Base-by-base conservation (phyloP, 257 asterid species). In the Solanum bulbocastanum region DNA sequence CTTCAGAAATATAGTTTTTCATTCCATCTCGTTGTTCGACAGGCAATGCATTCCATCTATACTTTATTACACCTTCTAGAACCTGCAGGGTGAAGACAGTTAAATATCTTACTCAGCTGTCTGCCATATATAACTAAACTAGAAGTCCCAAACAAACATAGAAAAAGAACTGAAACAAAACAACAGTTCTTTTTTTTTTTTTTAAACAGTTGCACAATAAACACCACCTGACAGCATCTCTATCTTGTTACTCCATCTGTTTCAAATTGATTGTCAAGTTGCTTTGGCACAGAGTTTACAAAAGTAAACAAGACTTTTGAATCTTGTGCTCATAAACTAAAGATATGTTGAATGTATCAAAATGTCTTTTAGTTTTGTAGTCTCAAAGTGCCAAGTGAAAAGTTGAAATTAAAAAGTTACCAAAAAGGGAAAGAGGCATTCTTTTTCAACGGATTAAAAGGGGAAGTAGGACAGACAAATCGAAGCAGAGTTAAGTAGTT, bases 1-100 rank as follows among this genome's bases (percentile, higher is more conserved):
- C 98, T 71, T 97, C 99, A 91, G 99, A 97, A 84, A 97, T 97
- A 92, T 96, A 97, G 88, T 97, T 97, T 87, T 97, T 97, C 99
- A 97, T 96, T 91, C 99, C 99, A 92, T 95, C 99, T 86, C 99
- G 92, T 91, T 97, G 99, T 88, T 95, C 99, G 82, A 91, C 96
- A 6, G 99, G 99, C 90, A 97, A 92, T 12, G 99, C 99, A 89
- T 97, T 97, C 99, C 99, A 97, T 91, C 98, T 94, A 76, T 97
- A 97, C 93, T 97, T 97, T 39, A 97, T 95, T 90, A 96, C 99
- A 89, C 99, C 98, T 94, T 96, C 99, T 25, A 97, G 95, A 87
- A 97, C 98, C 99, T 97, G 91, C 49, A 92, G 22, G 87, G 74
- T 72, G 88, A 39, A 88, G 87, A 87, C 88, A 88, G 88, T 83